These are phyloP conservation scores for Sonneratia caseolaris DNA, from an alignment of 345 rosid genomes.

Conservation along the genomic window DNA sequence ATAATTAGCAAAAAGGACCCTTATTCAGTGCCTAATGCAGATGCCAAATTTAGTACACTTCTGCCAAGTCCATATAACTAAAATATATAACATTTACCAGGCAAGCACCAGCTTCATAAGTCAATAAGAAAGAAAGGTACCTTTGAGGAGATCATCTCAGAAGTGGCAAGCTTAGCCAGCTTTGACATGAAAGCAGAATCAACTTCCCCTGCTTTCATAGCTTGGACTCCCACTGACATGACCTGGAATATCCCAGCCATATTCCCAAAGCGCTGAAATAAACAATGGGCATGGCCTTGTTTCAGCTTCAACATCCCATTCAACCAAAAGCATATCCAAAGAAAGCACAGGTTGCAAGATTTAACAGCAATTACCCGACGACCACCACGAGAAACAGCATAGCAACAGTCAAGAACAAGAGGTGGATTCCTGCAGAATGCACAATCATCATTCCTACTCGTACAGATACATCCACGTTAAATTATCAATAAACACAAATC, in stretches of 20 bases:
- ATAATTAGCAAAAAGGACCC: neutral
- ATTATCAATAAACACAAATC: too few species aligned
- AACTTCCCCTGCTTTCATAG: conserved; percentile 44
- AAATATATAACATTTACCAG: too few species aligned
- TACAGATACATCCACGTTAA: neutral
- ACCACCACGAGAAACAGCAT: conserved; percentile 74
- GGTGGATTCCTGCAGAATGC: conserved; percentile 61
- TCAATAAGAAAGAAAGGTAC: conserved; percentile 19
- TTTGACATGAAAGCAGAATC: conserved; percentile 69
- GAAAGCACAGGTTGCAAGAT: neutral
- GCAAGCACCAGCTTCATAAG: too few species aligned
- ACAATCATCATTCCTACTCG: neutral
- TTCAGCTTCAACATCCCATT: conserved; percentile 4
- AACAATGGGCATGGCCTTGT: neutral
- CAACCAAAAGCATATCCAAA: neutral
- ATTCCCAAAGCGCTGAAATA: conserved; percentile 70
- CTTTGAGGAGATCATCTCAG: conserved; percentile 93
- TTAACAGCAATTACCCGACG: conserved; percentile 46
- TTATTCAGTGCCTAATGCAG: neutral
- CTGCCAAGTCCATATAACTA: neutral
- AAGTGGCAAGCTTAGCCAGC: conserved; percentile 87
- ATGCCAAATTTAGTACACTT: neutral
- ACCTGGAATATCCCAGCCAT: conserved; percentile 95
- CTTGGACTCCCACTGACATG: conserved; percentile 69
- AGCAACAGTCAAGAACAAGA: conserved; percentile 88